Evolutionary conservation across 169 alveolate genomes (phyloP), one percentile per base, ranked within the genome.

Genomic region (Babesia caballi): DNA sequence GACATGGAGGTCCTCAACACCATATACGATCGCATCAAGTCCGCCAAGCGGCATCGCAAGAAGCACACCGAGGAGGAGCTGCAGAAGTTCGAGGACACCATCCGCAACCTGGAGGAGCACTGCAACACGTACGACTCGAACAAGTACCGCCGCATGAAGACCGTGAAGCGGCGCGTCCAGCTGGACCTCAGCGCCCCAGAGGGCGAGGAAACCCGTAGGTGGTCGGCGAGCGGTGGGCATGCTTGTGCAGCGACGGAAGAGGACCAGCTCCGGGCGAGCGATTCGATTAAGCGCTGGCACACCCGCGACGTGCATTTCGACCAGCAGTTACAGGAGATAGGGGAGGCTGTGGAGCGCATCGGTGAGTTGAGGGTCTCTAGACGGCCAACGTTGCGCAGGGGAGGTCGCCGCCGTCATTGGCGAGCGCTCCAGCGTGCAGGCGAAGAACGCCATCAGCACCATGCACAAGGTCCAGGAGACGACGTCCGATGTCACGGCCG

Each of bases 321-420:
- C 57, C 68, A 75, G 32, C 91, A 88, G 46, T 68, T 88, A 42
- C 63, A 74, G 80, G 88, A 84, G 70, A 88, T 88, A 38, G 93
- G 93, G 38, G 93, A 88, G 50, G 90, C 88, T 14, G 86, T 88
- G 11, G 93, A 88, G 50, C 76, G 85, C 58, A 88, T 88, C 46
- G 93, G 93, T 67, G 21, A 27, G 68, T 0, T 1, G 2, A 0
- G 17, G 14, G 5, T 14, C 14, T 17, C 8, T 12, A n/a, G 19
- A 44, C 19, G 15, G 12, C 19, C 17, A 23, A 44, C 25, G 21
- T 27, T 0, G 30, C 15, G 21, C 47, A 81, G 88, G 88, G 19
- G 73, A 69, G 19, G 81, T 81, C 47, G 88, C 88, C 15, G 51
- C 49, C 25, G 51, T 21, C 32, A 81, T 81, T 53, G 84, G 88